These are phyloP conservation scores for Syzygium jambos DNA, from an alignment of 345 rosid species.

Conservation along the genomic window DNA sequence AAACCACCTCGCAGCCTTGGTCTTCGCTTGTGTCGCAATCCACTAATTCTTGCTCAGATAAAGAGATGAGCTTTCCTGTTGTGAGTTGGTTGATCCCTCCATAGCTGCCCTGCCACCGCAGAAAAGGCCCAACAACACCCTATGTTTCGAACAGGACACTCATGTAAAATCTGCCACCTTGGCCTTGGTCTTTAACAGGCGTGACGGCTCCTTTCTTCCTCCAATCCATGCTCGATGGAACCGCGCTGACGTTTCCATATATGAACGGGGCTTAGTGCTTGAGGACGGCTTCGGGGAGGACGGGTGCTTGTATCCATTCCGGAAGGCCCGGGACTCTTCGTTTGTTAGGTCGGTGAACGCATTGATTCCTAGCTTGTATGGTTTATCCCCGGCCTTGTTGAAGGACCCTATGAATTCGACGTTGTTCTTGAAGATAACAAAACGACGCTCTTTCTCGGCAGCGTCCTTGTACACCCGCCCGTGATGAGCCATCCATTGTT, in stretches of 20 bases:
- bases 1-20: conserved; percentile 2
- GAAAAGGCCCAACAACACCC: conserved; percentile 6
- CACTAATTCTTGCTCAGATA: conserved; percentile 8
- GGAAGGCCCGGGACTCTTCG: conserved; percentile 7
- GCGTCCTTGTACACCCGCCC: conserved; percentile 4
- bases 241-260: not conserved
- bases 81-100: conserved; percentile 3
- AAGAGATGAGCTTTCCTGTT: not conserved
- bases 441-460: conserved; percentile 16
- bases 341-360: conserved; percentile 23
- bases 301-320: conserved; percentile 1
- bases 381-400: conserved; percentile 2
- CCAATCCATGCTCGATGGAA: not conserved
- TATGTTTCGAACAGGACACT: not conserved
- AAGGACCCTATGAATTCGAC: conserved; percentile 16
- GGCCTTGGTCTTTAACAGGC: conserved; percentile 1
- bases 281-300: not conserved
- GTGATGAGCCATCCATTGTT: not conserved
- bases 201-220: not conserved
- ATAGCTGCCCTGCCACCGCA: not conserved
- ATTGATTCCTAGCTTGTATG: conserved; percentile 27
- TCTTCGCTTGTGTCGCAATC: not conserved
- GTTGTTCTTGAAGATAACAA: conserved; percentile 20
- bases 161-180: not conserved
- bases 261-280: not conserved